Evolutionary conservation across 495 filamentous ascomycete species (phyloP), one percentile per base, ranked within the genome.

Genomic region (Lindgomyces ingoldianus): DNA sequence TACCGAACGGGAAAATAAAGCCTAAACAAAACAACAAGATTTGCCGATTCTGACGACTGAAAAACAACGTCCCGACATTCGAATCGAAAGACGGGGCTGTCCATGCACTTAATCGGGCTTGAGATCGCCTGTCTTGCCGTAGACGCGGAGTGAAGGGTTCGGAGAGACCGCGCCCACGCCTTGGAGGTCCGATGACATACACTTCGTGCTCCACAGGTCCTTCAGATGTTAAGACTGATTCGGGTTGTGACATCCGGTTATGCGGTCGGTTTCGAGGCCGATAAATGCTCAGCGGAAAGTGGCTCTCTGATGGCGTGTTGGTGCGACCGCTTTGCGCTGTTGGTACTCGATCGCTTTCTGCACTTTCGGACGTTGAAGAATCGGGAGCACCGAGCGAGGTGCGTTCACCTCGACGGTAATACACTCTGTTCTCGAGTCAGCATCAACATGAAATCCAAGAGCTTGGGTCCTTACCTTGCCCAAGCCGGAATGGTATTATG

Each of bases 11-110:
- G 69, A 92, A 86, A 54, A 96, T 75, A 71, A 97, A 98, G 6
- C 94, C 94, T 54, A 92, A 21, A 58, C 87, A 86, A 74, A 98
- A 98, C n/a, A 92, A 77, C 69, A 94, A 76, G 16, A 97, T 84
- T 75, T 98, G 94, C 36, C 85, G 75, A 74, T 93, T 93, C 56
- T 90, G 80, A 47, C 84, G 84, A 42, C 85, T 88, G 69, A 88
- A 79, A 4, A 86, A 55, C 11, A 86, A 71, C 21, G 82, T 79
- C 65, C 85, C 75, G 63, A 82, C 77, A 21, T 78, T 80, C 76
- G 84, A 90, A 60, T 86, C 86, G 39, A 91, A 72, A 8, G 85
- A 88, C 2, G 89, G 89, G 18, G 89, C 84, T 53, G 82, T 81
- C 87, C 89, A 30, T 10, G 68, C 64, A 49, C 68, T 71, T 2